Evolutionary conservation across 192 early-diverging fungal species (phyloP).

Genomic region (Dissophora ornata): DNA sequence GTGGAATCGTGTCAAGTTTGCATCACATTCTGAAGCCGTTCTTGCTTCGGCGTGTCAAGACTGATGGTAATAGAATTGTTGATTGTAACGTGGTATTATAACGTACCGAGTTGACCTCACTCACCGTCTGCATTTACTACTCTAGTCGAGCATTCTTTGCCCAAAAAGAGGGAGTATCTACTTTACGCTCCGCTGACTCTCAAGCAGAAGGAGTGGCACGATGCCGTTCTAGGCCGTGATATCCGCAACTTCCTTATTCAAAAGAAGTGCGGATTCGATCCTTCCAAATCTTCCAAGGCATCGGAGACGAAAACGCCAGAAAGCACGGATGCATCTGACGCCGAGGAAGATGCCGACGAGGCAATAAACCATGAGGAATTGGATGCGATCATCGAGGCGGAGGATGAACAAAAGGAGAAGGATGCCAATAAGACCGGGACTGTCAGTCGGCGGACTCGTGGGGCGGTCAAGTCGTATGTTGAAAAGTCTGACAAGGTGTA

Average conservation of each 20-base stretch:
- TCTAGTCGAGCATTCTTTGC: slow-evolving; percentile 87
- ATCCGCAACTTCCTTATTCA: slow-evolving; percentile 71
- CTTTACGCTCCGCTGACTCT: slow-evolving; percentile 81
- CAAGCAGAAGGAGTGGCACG: slow-evolving; percentile 77
- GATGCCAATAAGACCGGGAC: not conserved
- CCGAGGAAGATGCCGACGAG: slow-evolving; percentile 1
- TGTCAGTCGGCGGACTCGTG: slow-evolving; percentile 12
- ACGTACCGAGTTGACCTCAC: not conserved
- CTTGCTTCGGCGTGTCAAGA: slow-evolving; percentile 89
- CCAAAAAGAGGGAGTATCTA: slow-evolving; percentile 92
- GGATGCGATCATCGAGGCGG: slow-evolving; percentile 23
- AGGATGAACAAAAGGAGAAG: slow-evolving; percentile 10
- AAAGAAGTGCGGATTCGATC: slow-evolving; percentile 47
- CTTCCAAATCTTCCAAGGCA: slow-evolving; percentile 8
- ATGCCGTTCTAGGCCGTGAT: slow-evolving; percentile 70
- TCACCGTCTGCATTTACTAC: no score
- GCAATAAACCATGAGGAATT: slow-evolving; percentile 5
- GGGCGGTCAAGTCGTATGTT: slow-evolving; percentile 29
- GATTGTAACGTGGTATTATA: slow-evolving; percentile 76
- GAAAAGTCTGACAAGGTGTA: slow-evolving; percentile 56
- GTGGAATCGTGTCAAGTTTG: slow-evolving; percentile 80
- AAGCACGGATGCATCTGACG: not conserved
- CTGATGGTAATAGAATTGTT: slow-evolving; percentile 72
- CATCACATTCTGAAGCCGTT: slow-evolving; percentile 94
- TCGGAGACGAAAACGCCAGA: slow-evolving; percentile 13